A percentile compares a stretch with the other conserved stretches of the same genome.
Evolutionary conservation across 2,329 filamentous ascomycete genomes (phyloP).

Genomic region (Juglanconis oblonga): DNA sequence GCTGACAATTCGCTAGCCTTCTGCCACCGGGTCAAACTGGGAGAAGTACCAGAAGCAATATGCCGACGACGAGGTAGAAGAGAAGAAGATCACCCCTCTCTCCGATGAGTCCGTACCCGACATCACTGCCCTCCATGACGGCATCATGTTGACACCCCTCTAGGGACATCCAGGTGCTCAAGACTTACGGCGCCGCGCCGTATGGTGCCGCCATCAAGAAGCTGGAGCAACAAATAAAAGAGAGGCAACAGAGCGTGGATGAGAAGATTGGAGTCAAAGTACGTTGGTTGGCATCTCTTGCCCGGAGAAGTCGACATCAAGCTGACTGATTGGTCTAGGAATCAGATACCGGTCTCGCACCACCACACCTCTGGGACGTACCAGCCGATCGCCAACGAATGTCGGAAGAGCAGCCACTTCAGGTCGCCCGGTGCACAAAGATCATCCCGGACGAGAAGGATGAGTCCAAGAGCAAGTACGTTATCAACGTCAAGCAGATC

Average conservation of each 20-base stretch:
- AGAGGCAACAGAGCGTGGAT: slow-evolving; percentile 96
- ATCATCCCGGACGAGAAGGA: slow-evolving; percentile 98
- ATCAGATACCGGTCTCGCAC: slow-evolving; percentile 96
- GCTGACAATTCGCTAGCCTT: slow-evolving; percentile 65
- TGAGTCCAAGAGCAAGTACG: slow-evolving; percentile 97
- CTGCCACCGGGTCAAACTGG: slow-evolving; percentile 90
- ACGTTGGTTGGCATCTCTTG: slow-evolving; percentile 19
- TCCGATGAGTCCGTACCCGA: slow-evolving; percentile 67
- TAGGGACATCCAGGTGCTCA: slow-evolving; percentile 98
- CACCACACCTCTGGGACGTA: slow-evolving; percentile 98
- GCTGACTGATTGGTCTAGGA: slow-evolving; percentile 53
- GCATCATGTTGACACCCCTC: slow-evolving; percentile 8
- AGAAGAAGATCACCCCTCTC: slow-evolving; percentile 99
- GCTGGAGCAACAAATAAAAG: slow-evolving; percentile 98
- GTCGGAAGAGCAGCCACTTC: slow-evolving; percentile 95
- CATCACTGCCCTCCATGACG: background rate
- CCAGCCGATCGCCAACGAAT: slow-evolving; percentile 97
- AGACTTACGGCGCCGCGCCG: slow-evolving; percentile 96
- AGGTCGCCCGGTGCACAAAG: slow-evolving; percentile 97
- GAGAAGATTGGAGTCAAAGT: slow-evolving; percentile 94
- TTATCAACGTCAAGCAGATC: slow-evolving; percentile 99
- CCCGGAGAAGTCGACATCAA: background rate
- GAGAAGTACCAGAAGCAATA: slow-evolving; percentile 99
- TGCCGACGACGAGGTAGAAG: slow-evolving; percentile 92
- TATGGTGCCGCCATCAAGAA: slow-evolving; percentile 94